A percentile compares a stretch with the other conserved stretches of the same genome.
Conservation (phyloP, 208 protist genomes). For the Angomonas ambiguus region DNA sequence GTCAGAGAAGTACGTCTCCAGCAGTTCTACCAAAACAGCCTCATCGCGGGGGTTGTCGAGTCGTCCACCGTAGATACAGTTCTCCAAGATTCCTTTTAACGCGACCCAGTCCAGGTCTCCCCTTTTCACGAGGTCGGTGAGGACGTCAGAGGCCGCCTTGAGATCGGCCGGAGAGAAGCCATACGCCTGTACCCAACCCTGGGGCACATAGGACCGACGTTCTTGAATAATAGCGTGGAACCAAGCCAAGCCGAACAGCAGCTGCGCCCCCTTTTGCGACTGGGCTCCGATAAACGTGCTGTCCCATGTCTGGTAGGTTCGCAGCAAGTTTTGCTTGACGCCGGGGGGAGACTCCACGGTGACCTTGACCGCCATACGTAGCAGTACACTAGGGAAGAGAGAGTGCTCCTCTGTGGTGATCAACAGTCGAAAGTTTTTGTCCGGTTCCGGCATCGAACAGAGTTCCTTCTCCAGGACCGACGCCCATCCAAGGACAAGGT, state of each 20-base stretch:
- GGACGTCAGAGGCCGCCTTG: conserved; percentile 87
- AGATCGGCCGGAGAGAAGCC: conserved; percentile 95
- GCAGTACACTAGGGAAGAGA: conserved; percentile 91
- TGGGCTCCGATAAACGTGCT: conserved; percentile 47
- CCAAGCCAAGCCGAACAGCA: conserved; percentile 93
- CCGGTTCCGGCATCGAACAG: conserved; percentile 69
- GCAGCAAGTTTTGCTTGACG: conserved; percentile 93
- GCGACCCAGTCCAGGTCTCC: conserved; percentile 82
- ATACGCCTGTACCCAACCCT: conserved; percentile 97
- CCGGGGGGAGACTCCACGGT: conserved; percentile 95
- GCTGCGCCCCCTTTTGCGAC: conserved; percentile 36
- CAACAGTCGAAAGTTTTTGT: conserved; percentile 93
- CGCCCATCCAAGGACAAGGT: conserved; percentile 94
- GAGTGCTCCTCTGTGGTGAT: conserved; percentile 94
- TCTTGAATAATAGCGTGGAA: conserved; percentile 97
- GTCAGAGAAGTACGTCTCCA: conserved; percentile 70
- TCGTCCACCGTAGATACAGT: conserved; percentile 96
- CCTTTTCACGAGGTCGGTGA: conserved; percentile 42
- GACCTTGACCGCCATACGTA: conserved; percentile 93
- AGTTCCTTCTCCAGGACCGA: conserved; percentile 91
- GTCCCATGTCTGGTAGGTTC: conserved; percentile 89
- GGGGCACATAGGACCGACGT: conserved; percentile 95
- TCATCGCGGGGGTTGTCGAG: conserved; percentile 92
- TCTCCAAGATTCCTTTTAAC: conserved; percentile 88
- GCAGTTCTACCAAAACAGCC: conserved; percentile 80